Base-by-base conservation (phyloP, 176 grass and related monocot species). In the Oryza glumipatula region DNA sequence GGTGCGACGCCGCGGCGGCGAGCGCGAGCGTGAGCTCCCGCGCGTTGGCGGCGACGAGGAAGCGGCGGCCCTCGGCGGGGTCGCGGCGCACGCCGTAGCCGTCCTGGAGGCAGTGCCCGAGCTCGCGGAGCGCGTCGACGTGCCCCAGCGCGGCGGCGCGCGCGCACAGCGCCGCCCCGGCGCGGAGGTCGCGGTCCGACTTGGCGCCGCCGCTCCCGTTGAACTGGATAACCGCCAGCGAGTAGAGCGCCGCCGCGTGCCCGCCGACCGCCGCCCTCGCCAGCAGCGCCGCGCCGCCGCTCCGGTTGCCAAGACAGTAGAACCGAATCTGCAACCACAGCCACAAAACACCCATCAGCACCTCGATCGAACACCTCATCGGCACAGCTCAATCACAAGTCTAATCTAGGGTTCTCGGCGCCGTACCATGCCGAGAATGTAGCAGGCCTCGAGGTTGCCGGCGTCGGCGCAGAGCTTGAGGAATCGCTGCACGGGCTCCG, bases 101-200 rank as follows among this genome's bases (percentile, higher is more conserved):
- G 74, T 97, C 95, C 85, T 94, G 95, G 32, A 94, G 88, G 84
- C 95, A 97, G 88, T 97, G 90, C 2, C 95, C 92, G 11, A 97
- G 86, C 86, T 97, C 95, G 19, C 95, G 95, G 48, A 97, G 88
- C 13, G 95, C 95, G 88, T 97, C 90, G 45, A 92, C 83, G 86
- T 92, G 88, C 2, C 95, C 95, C 8, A 97, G 88, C 66, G 74
- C 70, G 5, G 92, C 95, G 3, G 95, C 86, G 71, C 95, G 95
- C 44, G 88, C 88, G 52, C 95, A 97, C 66, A 94, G 88, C 47
- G 90, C 87, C 4, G 89, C 92, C 0, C 95, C 94, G 1, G 94
- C 94, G 6, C 82, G 87, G 0, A 97, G 87, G 82, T 97, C 84
- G 38, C 90, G 92, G 67, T 94, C 91, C 0, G 88, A 75, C 87